A percentile compares a stretch with the other conserved stretches of the same genome.
These are phyloP conservation scores for Suhomyces kilbournensis DNA, from an alignment of 805 yeast genomes.

Conservation along the genomic window DNA sequence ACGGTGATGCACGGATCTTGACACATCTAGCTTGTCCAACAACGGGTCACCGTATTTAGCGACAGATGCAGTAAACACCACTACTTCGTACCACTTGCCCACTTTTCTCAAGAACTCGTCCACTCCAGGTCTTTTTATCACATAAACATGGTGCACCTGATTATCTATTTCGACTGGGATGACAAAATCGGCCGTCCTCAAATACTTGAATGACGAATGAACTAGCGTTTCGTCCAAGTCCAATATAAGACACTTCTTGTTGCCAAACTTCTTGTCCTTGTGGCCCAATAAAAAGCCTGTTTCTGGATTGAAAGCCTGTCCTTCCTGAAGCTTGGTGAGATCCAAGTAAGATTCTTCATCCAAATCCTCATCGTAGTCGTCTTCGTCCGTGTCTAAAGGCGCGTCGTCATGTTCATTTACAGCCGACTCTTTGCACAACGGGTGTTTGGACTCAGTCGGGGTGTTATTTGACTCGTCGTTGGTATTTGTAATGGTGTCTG, in stretches of 20 bases:
- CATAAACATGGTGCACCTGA: slow-evolving; percentile 90
- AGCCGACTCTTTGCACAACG: background rate
- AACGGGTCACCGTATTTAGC: slow-evolving; percentile 95
- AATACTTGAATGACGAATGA: slow-evolving; percentile 89
- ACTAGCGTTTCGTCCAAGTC: slow-evolving; percentile 96
- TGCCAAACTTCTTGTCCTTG: slow-evolving; percentile 45
- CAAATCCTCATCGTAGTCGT: slow-evolving; percentile 24
- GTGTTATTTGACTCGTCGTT: slow-evolving; percentile 22
- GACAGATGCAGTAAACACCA: slow-evolving; percentile 95
- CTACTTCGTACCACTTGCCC: slow-evolving; percentile 88
- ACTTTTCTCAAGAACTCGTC: slow-evolving; percentile 85
- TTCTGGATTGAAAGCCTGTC: slow-evolving; percentile 60
- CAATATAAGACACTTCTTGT: slow-evolving; percentile 80
- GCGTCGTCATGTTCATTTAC: background rate
- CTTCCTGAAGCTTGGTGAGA: slow-evolving; percentile 64
- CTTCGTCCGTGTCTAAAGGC: slow-evolving; percentile 18
- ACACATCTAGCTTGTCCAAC: slow-evolving; percentile 80
- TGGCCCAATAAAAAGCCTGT: slow-evolving; percentile 67
- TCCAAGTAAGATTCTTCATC: slow-evolving; percentile 43
- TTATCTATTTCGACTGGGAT: slow-evolving; percentile 96
- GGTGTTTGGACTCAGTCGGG: slow-evolving; percentile 2
- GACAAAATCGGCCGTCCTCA: slow-evolving; percentile 92
- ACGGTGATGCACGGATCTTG: slow-evolving; percentile 78
- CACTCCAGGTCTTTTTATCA: slow-evolving; percentile 96
- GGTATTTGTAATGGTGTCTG: slow-evolving; percentile 41